These are phyloP conservation scores for Fusarium graminum DNA, from an alignment of 2,329 filamentous ascomycete genomes.

Conservation along the genomic window DNA sequence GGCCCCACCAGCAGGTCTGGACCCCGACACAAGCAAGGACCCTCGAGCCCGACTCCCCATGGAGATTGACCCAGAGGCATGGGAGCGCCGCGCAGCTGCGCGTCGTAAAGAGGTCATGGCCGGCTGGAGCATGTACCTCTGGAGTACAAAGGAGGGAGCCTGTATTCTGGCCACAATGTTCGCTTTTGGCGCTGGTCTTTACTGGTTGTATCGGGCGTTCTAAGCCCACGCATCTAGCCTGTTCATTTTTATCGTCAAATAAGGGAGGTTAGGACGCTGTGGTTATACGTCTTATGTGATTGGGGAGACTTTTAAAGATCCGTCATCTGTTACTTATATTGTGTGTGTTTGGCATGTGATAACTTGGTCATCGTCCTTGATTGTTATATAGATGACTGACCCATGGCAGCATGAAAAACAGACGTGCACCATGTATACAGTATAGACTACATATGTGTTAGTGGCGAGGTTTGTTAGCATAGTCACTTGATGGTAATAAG, in stretches of 20 bases:
- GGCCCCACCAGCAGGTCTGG: conserved; percentile 49
- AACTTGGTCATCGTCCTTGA: not conserved
- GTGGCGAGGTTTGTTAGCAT: conserved; percentile 1
- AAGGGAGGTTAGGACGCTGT: not conserved
- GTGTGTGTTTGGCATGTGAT: not conserved
- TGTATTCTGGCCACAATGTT: conserved; percentile 60
- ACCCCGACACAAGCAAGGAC: conserved; percentile 51
- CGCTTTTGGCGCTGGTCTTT: conserved; percentile 58
- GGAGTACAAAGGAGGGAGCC: conserved; percentile 66
- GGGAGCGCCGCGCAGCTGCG: conserved; percentile 63
- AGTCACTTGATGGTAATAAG: not conserved
- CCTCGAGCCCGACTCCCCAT: conserved; percentile 63
- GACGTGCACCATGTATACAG: conserved; percentile 26
- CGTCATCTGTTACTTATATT: not conserved
- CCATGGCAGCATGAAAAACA: conserved; percentile 31
- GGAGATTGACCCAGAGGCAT: conserved; percentile 67
- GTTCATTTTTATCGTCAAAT: not conserved
- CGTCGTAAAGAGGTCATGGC: conserved; percentile 62
- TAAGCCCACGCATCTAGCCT: not conserved
- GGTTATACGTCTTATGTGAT: not conserved
- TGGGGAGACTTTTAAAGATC: not conserved
- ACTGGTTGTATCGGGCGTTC: conserved; percentile 55
- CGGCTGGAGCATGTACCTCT: conserved; percentile 68
- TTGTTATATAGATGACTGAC: conserved; percentile 8
- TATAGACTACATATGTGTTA: conserved; percentile 25